Evolutionary conservation across 2,329 filamentous ascomycete species (phyloP).

Genomic region (Sclerotinia subarctica): DNA sequence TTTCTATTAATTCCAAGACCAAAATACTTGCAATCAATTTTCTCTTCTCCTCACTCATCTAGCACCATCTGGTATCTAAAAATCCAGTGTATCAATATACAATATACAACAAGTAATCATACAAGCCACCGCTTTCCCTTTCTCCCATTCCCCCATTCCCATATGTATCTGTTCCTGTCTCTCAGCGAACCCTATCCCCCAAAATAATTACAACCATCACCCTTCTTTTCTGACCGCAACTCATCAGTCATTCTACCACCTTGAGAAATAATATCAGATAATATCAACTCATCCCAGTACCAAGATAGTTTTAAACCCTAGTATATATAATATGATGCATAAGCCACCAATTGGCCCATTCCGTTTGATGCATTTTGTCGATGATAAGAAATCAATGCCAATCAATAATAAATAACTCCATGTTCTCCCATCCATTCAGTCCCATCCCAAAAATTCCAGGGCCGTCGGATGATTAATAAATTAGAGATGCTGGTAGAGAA

Average conservation of each 20-base stretch:
- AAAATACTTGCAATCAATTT: neutral
- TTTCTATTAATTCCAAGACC: slow-evolving; percentile 1
- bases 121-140: neutral
- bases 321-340: neutral
- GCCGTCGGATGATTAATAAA: neutral
- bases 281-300: neutral
- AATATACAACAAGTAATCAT: slow-evolving; percentile 10
- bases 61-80: slow-evolving; percentile 3
- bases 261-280: neutral
- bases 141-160: neutral
- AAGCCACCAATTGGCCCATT: neutral
- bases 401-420: slow-evolving; percentile 14
- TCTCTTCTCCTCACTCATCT: neutral
- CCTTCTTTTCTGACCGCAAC: neutral
- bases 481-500: neutral
- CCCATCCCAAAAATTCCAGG: slow-evolving; percentile 2
- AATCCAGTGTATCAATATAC: slow-evolving; percentile 8
- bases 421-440: slow-evolving; percentile 1
- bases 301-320: slow-evolving; percentile 1
- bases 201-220: slow-evolving; percentile 13
- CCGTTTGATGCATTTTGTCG: slow-evolving; percentile 8
- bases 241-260: neutral
- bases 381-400: neutral
- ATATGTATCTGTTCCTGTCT: neutral
- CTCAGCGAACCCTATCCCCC: neutral